phyloP scores from a whole-genome alignment of 225 moss, liverwort and hornwort genomes.

The Bryoerythrophyllum caledonicum region DNA sequence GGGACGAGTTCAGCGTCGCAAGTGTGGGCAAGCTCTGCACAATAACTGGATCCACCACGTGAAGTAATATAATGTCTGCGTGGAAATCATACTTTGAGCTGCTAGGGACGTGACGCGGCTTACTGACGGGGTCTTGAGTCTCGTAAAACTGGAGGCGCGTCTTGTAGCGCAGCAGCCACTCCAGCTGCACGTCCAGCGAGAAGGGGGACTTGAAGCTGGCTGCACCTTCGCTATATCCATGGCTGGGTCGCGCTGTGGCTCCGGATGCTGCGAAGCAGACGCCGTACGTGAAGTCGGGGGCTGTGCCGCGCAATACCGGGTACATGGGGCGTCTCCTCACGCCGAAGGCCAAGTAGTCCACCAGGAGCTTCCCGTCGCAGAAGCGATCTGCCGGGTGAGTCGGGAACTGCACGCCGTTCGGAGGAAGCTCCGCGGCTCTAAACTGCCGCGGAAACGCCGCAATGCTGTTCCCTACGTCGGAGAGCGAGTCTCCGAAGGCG shows the following conservation, averaged over 20 bases:
- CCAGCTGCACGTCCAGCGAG: slow-evolving; percentile 46
- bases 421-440: slow-evolving; percentile 26
- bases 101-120: not conserved
- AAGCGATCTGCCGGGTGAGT: slow-evolving; percentile 40
- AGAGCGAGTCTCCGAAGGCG: slow-evolving; percentile 38
- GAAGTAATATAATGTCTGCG: not conserved
- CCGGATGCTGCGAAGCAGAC: slow-evolving; percentile 53
- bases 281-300: slow-evolving; percentile 32
- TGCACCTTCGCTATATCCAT: not conserved
- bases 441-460: slow-evolving; percentile 35
- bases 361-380: slow-evolving; percentile 41
- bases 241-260: slow-evolving; percentile 29
- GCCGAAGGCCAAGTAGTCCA: slow-evolving; percentile 43
- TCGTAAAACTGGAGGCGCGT: slow-evolving; percentile 30
- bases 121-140: slow-evolving; percentile 26
- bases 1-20: slow-evolving; percentile 35
- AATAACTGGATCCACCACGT: slow-evolving; percentile 17
- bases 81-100: no score
- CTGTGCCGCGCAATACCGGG: slow-evolving; percentile 35
- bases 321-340: slow-evolving; percentile 39
- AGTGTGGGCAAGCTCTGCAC: slow-evolving; percentile 40
- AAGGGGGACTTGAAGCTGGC: slow-evolving; percentile 30
- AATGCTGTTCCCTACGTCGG: slow-evolving; percentile 41
- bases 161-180: slow-evolving; percentile 48
- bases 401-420: slow-evolving; percentile 29